phyloP scores from a whole-genome alignment of 1,284 basidiomycete genomes.

The Tilletiopsis washingtonensis region DNA sequence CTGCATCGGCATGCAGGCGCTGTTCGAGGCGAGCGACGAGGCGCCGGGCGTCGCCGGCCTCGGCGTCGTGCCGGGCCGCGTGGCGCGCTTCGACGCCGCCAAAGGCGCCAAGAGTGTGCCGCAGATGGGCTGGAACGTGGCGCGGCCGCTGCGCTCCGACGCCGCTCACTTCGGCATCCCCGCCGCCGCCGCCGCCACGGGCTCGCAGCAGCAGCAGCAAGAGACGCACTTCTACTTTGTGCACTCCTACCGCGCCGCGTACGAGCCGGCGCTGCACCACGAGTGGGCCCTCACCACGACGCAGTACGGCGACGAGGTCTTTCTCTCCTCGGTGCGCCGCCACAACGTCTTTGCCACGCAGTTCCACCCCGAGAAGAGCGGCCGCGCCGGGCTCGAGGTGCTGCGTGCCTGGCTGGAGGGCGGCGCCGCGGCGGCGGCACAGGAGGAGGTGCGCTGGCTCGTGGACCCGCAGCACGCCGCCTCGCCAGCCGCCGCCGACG shows the following conservation, averaged over 20 bases:
- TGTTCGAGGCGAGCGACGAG: slow-evolving; percentile 70
- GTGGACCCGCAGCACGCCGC: slow-evolving; percentile 24
- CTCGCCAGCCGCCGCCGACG: slow-evolving; percentile 47
- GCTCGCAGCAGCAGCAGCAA: slow-evolving; percentile 24
- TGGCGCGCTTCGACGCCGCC: slow-evolving; percentile 41
- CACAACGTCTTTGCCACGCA: slow-evolving; percentile 89
- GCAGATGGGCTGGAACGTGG: slow-evolving; percentile 85
- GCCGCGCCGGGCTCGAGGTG: slow-evolving; percentile 75
- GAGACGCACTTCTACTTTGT: slow-evolving; percentile 82
- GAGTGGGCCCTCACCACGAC: slow-evolving; percentile 77
- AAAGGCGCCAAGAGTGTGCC: slow-evolving; percentile 68
- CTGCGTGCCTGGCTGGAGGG: slow-evolving; percentile 71
- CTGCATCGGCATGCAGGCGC: slow-evolving; percentile 66
- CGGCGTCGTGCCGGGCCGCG: slow-evolving; percentile 39
- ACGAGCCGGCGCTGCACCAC: slow-evolving; percentile 49
- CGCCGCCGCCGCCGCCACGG: slow-evolving; percentile 2
- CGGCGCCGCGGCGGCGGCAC: slow-evolving; percentile 2
- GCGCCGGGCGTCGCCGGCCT: slow-evolving; percentile 33
- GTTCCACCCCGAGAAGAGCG: slow-evolving; percentile 98
- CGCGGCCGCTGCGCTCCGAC: slow-evolving; percentile 19
- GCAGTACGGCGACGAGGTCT: slow-evolving; percentile 89
- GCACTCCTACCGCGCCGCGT: slow-evolving; percentile 81
- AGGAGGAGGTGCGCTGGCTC: too few species aligned
- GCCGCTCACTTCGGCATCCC: slow-evolving; percentile 26
- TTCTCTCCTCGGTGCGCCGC: slow-evolving; percentile 73